Evolutionary conservation across 495 filamentous ascomycete species (phyloP).

Genomic region (Penicillium ucsense): DNA sequence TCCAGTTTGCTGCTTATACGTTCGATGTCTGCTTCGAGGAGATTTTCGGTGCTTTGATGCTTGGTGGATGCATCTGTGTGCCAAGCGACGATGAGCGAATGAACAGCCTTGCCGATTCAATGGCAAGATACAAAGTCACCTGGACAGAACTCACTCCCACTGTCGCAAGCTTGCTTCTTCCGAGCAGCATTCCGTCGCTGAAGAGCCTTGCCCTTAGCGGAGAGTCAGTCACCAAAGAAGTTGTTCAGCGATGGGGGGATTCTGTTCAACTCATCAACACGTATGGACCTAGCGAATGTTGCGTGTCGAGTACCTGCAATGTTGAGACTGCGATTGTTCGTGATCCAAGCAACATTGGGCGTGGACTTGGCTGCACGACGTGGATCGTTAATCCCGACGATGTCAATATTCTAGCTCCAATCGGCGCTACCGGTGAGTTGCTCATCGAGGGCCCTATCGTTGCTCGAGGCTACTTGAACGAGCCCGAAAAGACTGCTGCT

Average conservation of each 20-base stretch:
- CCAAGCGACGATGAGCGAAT: slow-evolving; percentile 11
- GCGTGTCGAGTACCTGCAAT: background rate
- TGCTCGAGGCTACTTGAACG: slow-evolving; percentile 33
- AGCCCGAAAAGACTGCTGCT: slow-evolving; percentile 21
- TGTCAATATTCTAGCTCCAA: slow-evolving; percentile 18
- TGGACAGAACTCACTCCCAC: slow-evolving; percentile 10
- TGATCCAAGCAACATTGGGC: slow-evolving; percentile 19
- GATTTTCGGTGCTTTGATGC: slow-evolving; percentile 9
- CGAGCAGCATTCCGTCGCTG: slow-evolving; percentile 7
- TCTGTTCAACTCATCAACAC: slow-evolving; percentile 7
- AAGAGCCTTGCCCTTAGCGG: slow-evolving; percentile 14
- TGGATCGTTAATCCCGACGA: slow-evolving; percentile 37
- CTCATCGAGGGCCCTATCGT: slow-evolving; percentile 33
- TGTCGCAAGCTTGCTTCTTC: slow-evolving; percentile 4
- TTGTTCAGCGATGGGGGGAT: slow-evolving; percentile 30
- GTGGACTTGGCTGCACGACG: slow-evolving; percentile 19
- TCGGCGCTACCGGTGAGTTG: slow-evolving; percentile 35
- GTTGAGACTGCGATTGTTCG: background rate
- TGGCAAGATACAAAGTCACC: slow-evolving; percentile 4
- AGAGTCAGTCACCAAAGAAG: slow-evolving; percentile 5
- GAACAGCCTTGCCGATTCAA: slow-evolving; percentile 1
- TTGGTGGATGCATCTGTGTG: slow-evolving; percentile 17
- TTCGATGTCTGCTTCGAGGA: slow-evolving; percentile 14
- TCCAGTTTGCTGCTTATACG: slow-evolving; percentile 8
- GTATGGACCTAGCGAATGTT: slow-evolving; percentile 19